phyloP scores from a whole-genome alignment of 139 green algal species.

The Parachlorella kessleri region DNA sequence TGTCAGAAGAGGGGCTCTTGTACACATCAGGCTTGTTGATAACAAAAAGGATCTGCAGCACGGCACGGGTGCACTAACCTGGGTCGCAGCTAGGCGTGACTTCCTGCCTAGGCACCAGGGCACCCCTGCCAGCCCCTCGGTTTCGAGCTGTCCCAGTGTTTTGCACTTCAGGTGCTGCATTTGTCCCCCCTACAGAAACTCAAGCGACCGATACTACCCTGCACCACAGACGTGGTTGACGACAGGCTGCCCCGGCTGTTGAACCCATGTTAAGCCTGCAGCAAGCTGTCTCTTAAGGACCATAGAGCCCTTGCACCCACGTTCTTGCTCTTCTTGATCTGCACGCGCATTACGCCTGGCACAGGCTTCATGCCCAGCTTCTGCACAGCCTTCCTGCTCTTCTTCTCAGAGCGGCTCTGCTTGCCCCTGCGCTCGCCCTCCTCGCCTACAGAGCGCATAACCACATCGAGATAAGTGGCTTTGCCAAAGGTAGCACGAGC shows the following conservation, averaged over 20 bases:
- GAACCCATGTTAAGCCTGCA: not conserved
- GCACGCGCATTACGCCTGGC: conserved; percentile 87
- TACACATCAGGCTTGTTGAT: conserved; percentile 97
- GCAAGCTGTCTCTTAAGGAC: not conserved
- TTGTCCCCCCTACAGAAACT: too few species aligned
- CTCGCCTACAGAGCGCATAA: conserved; percentile 35
- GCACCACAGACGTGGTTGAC: too few species aligned
- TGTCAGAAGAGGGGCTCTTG: conserved; percentile 95
- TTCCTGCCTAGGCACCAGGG: too few species aligned
- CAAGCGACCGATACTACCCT: too few species aligned
- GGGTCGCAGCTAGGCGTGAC: too few species aligned
- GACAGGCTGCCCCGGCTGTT: not conserved
- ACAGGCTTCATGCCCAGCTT: conserved; percentile 99
- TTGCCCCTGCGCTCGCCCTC: conserved; percentile 69
- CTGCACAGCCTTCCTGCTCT: conserved; percentile 97
- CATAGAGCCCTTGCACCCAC: conserved; percentile 45
- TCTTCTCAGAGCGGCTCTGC: conserved; percentile 98
- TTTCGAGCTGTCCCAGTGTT: too few species aligned
- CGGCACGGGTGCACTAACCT: too few species aligned
- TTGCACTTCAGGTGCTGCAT: too few species aligned
- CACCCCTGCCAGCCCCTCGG: too few species aligned
- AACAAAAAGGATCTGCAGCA: conserved; percentile 97
- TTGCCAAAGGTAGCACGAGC: too few species aligned
- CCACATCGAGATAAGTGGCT: too few species aligned
- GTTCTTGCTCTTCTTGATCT: conserved; percentile 99